Evolutionary conservation across 495 filamentous ascomycete species (phyloP).

Genomic region (Evernia prunastri): DNA sequence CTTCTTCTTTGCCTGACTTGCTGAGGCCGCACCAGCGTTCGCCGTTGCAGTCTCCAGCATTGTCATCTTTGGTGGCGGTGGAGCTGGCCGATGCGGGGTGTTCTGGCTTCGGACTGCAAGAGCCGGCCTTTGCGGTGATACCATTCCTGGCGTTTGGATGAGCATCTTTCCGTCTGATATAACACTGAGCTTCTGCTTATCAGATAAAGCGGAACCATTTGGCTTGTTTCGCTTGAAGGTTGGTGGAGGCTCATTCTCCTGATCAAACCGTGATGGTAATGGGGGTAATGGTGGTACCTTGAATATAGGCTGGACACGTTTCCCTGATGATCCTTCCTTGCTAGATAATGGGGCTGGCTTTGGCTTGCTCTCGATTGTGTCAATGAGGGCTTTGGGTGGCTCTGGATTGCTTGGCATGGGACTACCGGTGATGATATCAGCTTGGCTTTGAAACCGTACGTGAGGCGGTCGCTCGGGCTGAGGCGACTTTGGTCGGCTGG

Average conservation of each 20-base stretch:
- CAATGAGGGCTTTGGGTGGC: slow-evolving; percentile 24
- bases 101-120: slow-evolving; percentile 70
- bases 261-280: slow-evolving; percentile 57
- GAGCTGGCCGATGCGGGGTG: slow-evolving; percentile 74
- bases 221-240: slow-evolving; percentile 66
- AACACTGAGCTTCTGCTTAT: slow-evolving; percentile 52
- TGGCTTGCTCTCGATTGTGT: slow-evolving; percentile 22
- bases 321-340: slow-evolving; percentile 31
- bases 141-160: slow-evolving; percentile 35
- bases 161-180: slow-evolving; percentile 46
- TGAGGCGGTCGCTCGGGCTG: slow-evolving; percentile 31
- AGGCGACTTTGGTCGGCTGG: slow-evolving; percentile 18
- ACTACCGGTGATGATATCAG: slow-evolving; percentile 34
- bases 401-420: slow-evolving; percentile 32
- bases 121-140: slow-evolving; percentile 59
- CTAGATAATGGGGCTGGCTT: slow-evolving; percentile 11
- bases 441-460: slow-evolving; percentile 32
- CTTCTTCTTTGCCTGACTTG: slow-evolving; percentile 64
- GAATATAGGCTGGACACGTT: slow-evolving; percentile 50
- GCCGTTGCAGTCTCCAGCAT: slow-evolving; percentile 86
- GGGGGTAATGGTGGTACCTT: slow-evolving; percentile 56
- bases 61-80: slow-evolving; percentile 89
- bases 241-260: slow-evolving; percentile 76
- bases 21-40: slow-evolving; percentile 68
- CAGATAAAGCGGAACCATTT: slow-evolving; percentile 48